Conservation (phyloP, 257 asterid species). For the Solanum commersonii region DNA sequence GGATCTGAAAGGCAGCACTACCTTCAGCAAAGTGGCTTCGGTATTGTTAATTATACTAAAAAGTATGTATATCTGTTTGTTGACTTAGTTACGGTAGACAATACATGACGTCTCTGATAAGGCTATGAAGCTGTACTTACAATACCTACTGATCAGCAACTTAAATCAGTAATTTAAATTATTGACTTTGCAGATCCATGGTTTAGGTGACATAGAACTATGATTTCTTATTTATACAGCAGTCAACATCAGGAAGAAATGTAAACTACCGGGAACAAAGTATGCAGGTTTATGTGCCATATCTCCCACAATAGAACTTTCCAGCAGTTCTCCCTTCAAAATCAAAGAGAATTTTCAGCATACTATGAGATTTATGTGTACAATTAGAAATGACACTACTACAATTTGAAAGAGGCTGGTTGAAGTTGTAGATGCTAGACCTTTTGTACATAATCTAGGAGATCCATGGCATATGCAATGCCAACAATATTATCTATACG, state of each 20-base stretch:
- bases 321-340: conserved; percentile 93
- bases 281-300: conserved; percentile 98
- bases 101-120: not conserved
- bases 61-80: not conserved
- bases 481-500: conserved; percentile 97
- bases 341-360: conserved; percentile 52
- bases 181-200: not conserved
- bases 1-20: not conserved
- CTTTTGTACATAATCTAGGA: conserved; percentile 88
- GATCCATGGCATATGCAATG: conserved; percentile 99
- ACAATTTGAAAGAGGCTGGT: not conserved
- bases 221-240: not conserved
- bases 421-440: conserved; percentile 27
- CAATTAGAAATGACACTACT: conserved; percentile 17
- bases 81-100: not conserved
- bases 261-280: conserved; percentile 86
- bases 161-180: not conserved
- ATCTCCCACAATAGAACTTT: conserved; percentile 77
- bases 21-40: not conserved
- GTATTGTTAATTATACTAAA: not conserved
- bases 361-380: conserved; percentile 34
- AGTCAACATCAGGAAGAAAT: not conserved
- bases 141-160: not conserved
- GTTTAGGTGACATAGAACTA: not conserved
- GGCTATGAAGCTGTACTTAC: not conserved